A percentile compares a stretch with the other conserved stretches of the same genome.
Evolutionary conservation across 2,329 filamentous ascomycete species (phyloP).

Genomic region (Blastomyces gilchristii): DNA sequence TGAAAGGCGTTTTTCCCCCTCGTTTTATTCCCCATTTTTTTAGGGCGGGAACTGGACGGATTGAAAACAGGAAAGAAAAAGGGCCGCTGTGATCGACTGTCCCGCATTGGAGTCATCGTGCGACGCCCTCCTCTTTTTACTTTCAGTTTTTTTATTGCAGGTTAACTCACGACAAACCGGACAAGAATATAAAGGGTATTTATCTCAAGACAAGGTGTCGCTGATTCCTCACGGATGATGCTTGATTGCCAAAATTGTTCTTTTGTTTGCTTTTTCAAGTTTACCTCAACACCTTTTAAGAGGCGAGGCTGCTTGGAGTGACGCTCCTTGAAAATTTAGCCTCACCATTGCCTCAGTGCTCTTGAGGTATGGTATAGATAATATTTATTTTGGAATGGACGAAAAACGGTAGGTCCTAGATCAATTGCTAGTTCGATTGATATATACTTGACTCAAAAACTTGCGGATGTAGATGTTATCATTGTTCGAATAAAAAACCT

Average conservation of each 20-base stretch:
- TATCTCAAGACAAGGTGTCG: slow-evolving; percentile 66
- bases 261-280: slow-evolving; percentile 6
- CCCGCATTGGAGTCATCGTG: neutral
- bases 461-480: neutral
- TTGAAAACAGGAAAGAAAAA: neutral
- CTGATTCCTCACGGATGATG: slow-evolving; percentile 71
- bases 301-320: neutral
- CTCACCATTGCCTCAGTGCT: neutral
- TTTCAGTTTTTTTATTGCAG: neutral
- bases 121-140: neutral
- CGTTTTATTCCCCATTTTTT: neutral
- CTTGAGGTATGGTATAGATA: neutral
- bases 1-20: slow-evolving; percentile 1
- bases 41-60: neutral
- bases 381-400: neutral
- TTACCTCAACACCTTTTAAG: neutral
- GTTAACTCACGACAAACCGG: slow-evolving; percentile 4
- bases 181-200: slow-evolving; percentile 17
- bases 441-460: neutral
- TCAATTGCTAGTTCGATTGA: neutral
- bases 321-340: neutral
- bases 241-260: slow-evolving; percentile 72
- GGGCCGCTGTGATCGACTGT: neutral
- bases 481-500: neutral
- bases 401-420: neutral